Conservation (phyloP, 2,329 filamentous ascomycete genomes). For the Aspergillus pseudoviridinutans region DNA sequence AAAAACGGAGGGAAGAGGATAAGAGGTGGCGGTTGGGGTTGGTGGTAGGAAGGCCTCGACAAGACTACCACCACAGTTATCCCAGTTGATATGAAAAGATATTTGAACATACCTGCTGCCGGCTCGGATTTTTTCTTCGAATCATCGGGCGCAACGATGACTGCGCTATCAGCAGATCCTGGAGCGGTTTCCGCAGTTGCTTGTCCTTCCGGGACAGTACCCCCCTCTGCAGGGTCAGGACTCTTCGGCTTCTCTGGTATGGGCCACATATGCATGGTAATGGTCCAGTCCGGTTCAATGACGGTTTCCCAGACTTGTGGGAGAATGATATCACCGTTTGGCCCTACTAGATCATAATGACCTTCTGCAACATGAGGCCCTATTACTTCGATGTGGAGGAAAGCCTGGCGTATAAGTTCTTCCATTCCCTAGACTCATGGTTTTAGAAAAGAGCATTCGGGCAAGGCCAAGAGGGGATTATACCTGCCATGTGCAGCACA, state of each 20-base stretch:
- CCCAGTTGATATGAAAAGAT: slow-evolving; percentile 7
- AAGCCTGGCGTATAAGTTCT: slow-evolving; percentile 79
- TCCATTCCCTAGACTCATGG: slow-evolving; percentile 67
- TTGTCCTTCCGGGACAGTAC: slow-evolving; percentile 21
- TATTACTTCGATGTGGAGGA: slow-evolving; percentile 71
- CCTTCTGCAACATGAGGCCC: slow-evolving; percentile 72
- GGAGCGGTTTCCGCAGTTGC: slow-evolving; percentile 17
- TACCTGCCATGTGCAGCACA: slow-evolving; percentile 82
- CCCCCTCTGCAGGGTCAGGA: slow-evolving; percentile 30
- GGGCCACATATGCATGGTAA: slow-evolving; percentile 66
- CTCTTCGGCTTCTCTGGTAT: slow-evolving; percentile 50
- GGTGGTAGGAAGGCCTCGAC: too few species aligned
- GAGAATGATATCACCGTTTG: slow-evolving; percentile 77
- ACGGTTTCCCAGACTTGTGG: slow-evolving; percentile 78
- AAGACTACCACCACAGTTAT: slow-evolving; percentile 2
- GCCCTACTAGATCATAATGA: slow-evolving; percentile 75
- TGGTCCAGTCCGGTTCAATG: slow-evolving; percentile 70
- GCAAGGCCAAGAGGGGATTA: slow-evolving; percentile 35
- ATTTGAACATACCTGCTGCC: slow-evolving; percentile 27
- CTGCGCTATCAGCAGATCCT: slow-evolving; percentile 13
- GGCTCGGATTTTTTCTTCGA: slow-evolving; percentile 31
- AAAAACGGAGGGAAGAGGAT: too few species aligned
- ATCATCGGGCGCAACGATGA: slow-evolving; percentile 18
- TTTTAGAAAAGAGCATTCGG: not conserved
- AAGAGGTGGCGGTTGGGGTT: too few species aligned